Evolutionary conservation across 2,329 filamentous ascomycete genomes (phyloP), one percentile per base, ranked within the genome.

Genomic region (Pestalotiopsis sp.): DNA sequence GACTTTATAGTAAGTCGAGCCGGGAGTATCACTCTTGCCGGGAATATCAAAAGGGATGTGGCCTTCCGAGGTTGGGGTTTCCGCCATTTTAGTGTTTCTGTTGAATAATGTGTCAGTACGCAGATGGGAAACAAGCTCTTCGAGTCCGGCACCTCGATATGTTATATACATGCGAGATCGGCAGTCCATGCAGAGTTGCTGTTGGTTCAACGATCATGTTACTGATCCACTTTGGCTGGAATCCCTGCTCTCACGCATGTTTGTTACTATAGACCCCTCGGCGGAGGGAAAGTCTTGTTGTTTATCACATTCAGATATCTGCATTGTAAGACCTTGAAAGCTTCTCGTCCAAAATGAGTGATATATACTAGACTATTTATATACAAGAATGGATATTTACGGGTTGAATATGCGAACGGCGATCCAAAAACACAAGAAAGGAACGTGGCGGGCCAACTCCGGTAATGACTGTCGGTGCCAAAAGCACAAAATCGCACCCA

Each of bases 1-100:
- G 14, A 74, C 68, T 41, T 72, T 71, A 39, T 71, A 70, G 25
- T 65, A 65, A n/a, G 63, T 56, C 25, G 20, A 27, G 20, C 23
- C 57, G 6, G 57, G 27, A 2, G 27, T 36, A 13, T 36, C 57
- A 23, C 57, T 59, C 17, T 59, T 59, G n/a, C 57, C 57, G 11
- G 57, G 57, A 4, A 59, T 59, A 6, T 27, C 23, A 36, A 59
- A 27, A 27, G 57, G 57, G 23, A 59, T 59, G 23, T 13, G 23
- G 1, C 57, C 57, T 36, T 59, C 57, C 14, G 57, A 59, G 25
- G 17, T 52, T 52, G 45, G 45, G 11, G 6, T 23, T n/a, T 20
- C 45, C 45, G 45, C 45, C 45, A 52, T 52, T 52, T 52, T 52
- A 23, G 23, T 23, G 41, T 14, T 23, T 9, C 11, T 23, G n/a